Base-by-base conservation (phyloP, 306 rosid species). In the Mimosa bimucronata region DNA sequence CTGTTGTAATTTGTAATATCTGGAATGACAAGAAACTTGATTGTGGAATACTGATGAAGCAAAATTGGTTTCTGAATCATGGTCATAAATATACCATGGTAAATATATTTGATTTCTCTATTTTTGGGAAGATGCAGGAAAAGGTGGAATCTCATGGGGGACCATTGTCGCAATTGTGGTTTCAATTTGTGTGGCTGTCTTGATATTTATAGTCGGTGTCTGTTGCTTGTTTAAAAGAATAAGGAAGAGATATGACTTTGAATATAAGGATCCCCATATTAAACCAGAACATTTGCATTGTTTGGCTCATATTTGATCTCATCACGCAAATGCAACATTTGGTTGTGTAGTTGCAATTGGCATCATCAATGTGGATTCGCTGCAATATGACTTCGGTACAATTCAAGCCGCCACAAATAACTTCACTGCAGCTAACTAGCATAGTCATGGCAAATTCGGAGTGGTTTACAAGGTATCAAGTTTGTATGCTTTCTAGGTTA, bases 401-500 rank as follows among this genome's bases (percentile, higher is more conserved):
- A 83, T 88, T 30, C 75, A 61, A 75, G 84, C 82, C 0, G 94
- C 91, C 30, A 90, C 89, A 12, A 57, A 73, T 79, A 83, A 85
- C 1, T 90, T 90, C 70, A 85, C 90, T 18, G 68, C 23, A 0
- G 86, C 66, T 11, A 81, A 85, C 28, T 81, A 83, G 78, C 19
- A 88, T 14, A 89, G 90, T 0, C 83, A 73, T 66, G 94, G 91
- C 46, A 88, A 84, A 58, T 86, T 84, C 71, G 90, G 86, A 21
- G 75, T 21, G 72, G 87, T 90, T 64, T 90, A 61, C 83, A 82
- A 80, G 88, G 93, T 90, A 79, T 1, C 23, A 28, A 65, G 37
- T 44, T n/a, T 12, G 44, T 15, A 19, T n/a, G 30, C 31, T 21
- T 66, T 66, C 45, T 67, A n/a, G 3, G 38, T 3, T 34, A 74